A percentile compares a stretch with the other conserved stretches of the same genome.
phyloP scores from a whole-genome alignment of 441 rosid species.

The Pelargonium fulgidum region DNA sequence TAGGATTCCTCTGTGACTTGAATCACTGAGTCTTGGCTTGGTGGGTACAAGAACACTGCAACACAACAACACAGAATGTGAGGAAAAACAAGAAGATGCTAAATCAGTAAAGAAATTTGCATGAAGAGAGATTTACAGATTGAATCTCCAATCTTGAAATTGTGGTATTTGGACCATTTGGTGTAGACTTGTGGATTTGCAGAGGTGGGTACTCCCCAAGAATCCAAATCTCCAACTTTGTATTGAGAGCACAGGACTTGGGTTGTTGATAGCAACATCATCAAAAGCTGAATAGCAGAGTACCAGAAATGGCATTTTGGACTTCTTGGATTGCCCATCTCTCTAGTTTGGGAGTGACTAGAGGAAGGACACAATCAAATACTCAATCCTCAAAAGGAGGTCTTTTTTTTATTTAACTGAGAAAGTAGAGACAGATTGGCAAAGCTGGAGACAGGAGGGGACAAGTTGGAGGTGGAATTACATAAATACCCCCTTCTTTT shows the following conservation, averaged over 20 bases:
- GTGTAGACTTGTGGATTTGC: conserved; percentile 52
- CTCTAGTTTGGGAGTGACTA: neutral
- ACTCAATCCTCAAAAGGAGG: neutral
- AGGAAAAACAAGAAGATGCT: neutral
- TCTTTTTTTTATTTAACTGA: conserved; percentile 13
- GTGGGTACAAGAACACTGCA: conserved; percentile 93
- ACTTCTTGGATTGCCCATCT: conserved; percentile 35
- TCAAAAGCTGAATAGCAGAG: conserved; percentile 35
- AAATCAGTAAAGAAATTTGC: neutral
- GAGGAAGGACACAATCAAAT: neutral
- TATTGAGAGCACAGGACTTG: conserved; percentile 43
- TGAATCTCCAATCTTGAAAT: conserved; percentile 67
- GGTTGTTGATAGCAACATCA: conserved; percentile 30
- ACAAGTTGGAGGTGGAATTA: conserved; percentile 17
- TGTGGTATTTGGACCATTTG: conserved; percentile 64
- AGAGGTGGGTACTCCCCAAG: conserved; percentile 80
- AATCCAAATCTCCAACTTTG: conserved; percentile 85
- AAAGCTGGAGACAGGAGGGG: conserved; percentile 14
- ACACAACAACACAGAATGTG: neutral
- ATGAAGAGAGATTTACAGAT: conserved; percentile 45
- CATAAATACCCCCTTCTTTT: conserved; percentile 18
- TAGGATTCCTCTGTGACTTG: conserved; percentile 59
- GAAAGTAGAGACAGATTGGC: conserved; percentile 16
- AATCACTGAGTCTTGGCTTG: conserved; percentile 89
- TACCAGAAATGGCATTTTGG: conserved; percentile 18